These are phyloP conservation scores for Hypoxylon fragiforme DNA, from an alignment of 495 filamentous ascomycete species.

Conservation along the genomic window DNA sequence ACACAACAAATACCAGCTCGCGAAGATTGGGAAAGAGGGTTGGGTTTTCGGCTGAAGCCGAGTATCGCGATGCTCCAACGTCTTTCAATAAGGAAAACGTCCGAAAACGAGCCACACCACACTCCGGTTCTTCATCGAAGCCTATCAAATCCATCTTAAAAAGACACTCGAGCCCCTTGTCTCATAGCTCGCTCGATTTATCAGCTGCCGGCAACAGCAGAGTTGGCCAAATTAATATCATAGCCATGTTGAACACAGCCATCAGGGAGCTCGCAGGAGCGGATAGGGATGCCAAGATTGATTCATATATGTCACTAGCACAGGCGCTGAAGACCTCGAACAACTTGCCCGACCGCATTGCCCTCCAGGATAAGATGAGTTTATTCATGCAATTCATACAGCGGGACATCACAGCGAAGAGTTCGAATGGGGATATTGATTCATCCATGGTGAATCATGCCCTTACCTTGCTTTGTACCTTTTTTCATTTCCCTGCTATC, in stretches of 20 bases:
- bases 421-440: slow-evolving; percentile 55
- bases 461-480: slow-evolving; percentile 70
- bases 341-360: slow-evolving; percentile 68
- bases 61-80: slow-evolving; percentile 65
- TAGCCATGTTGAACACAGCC: slow-evolving; percentile 82
- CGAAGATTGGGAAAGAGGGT: slow-evolving; percentile 66
- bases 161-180: slow-evolving; percentile 45
- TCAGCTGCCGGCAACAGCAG: slow-evolving; percentile 42
- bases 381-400: slow-evolving; percentile 76
- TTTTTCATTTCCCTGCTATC: slow-evolving; percentile 70
- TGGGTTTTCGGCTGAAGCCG: slow-evolving; percentile 71
- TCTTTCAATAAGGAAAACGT: slow-evolving; percentile 51
- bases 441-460: slow-evolving; percentile 71
- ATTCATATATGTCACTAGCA: slow-evolving; percentile 81
- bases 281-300: slow-evolving; percentile 69
- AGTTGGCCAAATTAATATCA: slow-evolving; percentile 51
- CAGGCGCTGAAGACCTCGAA: slow-evolving; percentile 78
- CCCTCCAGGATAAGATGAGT: slow-evolving; percentile 73
- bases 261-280: slow-evolving; percentile 74
- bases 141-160: slow-evolving; percentile 89
- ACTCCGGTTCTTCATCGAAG: slow-evolving; percentile 61
- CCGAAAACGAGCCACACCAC: slow-evolving; percentile 44
- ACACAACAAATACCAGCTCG: slow-evolving; percentile 64
- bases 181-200: slow-evolving; percentile 46
- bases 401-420: slow-evolving; percentile 68